Percentiles rank a stretch among this genome's conserved stretches.
phyloP scores from a whole-genome alignment of 176 grass and related monocot genomes.

The Canna indica region DNA sequence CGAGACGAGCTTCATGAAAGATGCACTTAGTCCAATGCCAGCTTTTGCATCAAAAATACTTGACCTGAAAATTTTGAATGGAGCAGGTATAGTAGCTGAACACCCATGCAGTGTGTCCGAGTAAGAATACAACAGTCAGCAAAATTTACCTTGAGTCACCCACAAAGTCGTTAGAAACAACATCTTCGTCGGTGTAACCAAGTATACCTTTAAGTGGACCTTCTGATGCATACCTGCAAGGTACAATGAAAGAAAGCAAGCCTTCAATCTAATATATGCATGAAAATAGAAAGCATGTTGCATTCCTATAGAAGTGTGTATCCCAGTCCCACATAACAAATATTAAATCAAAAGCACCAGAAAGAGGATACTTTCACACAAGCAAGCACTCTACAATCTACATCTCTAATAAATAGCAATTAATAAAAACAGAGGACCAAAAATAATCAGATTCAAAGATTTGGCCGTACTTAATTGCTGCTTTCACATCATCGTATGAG shows the following conservation, averaged over 20 bases:
- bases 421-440: background rate
- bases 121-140: background rate
- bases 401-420: too few relatives aligned
- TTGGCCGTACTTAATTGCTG: constrained; percentile 67
- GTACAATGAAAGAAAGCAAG: too few relatives aligned
- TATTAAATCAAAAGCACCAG: background rate
- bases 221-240: constrained; percentile 61
- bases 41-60: constrained; percentile 91
- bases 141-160: constrained; percentile 51
- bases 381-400: too few relatives aligned
- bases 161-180: constrained; percentile 84
- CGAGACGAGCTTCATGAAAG: constrained; percentile 82
- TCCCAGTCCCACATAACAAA: background rate
- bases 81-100: background rate
- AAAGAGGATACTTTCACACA: background rate
- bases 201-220: constrained; percentile 65
- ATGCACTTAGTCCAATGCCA: constrained; percentile 61
- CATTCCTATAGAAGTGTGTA: too few relatives aligned
- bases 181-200: constrained; percentile 87
- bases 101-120: background rate
- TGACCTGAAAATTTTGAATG: constrained; percentile 30
- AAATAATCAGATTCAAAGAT: constrained; percentile 2
- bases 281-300: too few relatives aligned
- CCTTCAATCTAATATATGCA: too few relatives aligned
- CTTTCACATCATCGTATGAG: constrained; percentile 96